Percentiles rank a stretch among this genome's conserved stretches.
These are phyloP conservation scores for Aquilaria agallochum DNA, from an alignment of 441 rosid species.

Conservation along the genomic window DNA sequence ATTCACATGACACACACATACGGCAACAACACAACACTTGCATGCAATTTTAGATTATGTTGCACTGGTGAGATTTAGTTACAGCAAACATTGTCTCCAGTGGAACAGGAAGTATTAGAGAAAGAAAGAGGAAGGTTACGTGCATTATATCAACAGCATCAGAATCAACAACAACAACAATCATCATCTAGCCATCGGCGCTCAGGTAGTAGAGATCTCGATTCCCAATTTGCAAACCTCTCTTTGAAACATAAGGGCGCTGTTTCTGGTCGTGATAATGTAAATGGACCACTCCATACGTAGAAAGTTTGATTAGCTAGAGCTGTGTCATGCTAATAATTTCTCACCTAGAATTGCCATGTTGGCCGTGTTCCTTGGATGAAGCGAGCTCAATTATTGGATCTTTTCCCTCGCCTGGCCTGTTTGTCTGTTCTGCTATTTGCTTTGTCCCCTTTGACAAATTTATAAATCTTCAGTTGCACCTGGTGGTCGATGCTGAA, in stretches of 20 bases:
- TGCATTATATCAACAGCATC: conserved; percentile 74
- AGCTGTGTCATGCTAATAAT: conserved; percentile 20
- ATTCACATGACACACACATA: too few species aligned
- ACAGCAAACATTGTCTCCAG: conserved; percentile 31
- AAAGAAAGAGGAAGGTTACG: conserved; percentile 91
- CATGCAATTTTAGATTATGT: too few species aligned
- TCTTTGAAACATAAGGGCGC: conserved; percentile 76
- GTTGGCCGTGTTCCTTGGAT: conserved; percentile 29
- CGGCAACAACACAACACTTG: too few species aligned
- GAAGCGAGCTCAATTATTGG: conserved; percentile 27
- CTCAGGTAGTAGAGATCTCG: conserved; percentile 75
- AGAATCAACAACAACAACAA: conserved; percentile 46
- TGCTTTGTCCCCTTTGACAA: conserved; percentile 20
- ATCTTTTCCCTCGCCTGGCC: conserved; percentile 26
- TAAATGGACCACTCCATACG: conserved; percentile 61
- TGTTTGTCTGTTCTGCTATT: conserved; percentile 20
- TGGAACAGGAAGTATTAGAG: conserved; percentile 98
- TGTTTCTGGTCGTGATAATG: conserved; percentile 56
- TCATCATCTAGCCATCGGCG: conserved; percentile 73
- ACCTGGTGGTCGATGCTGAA: conserved; percentile 61
- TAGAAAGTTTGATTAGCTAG: conserved; percentile 31
- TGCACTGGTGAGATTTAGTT: background rate
- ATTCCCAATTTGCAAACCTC: conserved; percentile 83
- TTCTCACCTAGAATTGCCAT: conserved; percentile 7
- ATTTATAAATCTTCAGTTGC: conserved; percentile 41